These are phyloP conservation scores for Sugiyamaella neomexicana DNA, from an alignment of 1,139 yeast species.

Conservation along the genomic window DNA sequence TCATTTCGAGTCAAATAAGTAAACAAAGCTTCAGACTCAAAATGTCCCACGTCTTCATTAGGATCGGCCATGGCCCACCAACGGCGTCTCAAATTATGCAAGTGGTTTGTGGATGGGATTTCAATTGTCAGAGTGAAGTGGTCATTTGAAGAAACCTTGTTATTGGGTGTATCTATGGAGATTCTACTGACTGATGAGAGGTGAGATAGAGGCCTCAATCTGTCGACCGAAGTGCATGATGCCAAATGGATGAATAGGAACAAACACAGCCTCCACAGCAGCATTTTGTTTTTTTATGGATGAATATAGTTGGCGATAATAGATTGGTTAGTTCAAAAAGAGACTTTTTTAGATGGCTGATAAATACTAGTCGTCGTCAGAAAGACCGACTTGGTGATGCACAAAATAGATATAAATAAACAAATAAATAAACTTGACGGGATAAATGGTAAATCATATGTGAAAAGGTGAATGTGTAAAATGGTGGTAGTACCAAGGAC, in stretches of 20 bases:
- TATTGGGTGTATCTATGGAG: conserved; percentile 22
- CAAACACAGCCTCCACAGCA: conserved; percentile 1
- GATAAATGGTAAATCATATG: background rate
- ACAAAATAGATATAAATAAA: background rate
- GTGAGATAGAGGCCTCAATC: conserved; percentile 29
- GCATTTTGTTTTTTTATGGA: conserved; percentile 4
- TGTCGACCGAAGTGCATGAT: conserved; percentile 24
- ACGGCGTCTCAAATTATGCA: conserved; percentile 34
- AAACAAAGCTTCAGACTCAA: conserved; percentile 30
- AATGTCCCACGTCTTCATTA: conserved; percentile 18
- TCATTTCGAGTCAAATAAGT: conserved; percentile 34
- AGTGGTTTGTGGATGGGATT: conserved; percentile 32
- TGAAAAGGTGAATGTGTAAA: background rate
- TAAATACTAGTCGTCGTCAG: background rate
- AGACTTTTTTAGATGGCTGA: background rate
- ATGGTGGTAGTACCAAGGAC: no score
- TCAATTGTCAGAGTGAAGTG: conserved; percentile 16
- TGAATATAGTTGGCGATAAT: background rate
- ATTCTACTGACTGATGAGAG: conserved; percentile 28
- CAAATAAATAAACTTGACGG: background rate
- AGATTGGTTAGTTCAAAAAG: background rate
- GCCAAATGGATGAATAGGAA: conserved; percentile 1
- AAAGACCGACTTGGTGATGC: background rate
- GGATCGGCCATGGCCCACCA: conserved; percentile 40
- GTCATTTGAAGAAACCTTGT: conserved; percentile 21